Conservation (phyloP, 257 asterid genomes). For the Lycium barbarum region DNA sequence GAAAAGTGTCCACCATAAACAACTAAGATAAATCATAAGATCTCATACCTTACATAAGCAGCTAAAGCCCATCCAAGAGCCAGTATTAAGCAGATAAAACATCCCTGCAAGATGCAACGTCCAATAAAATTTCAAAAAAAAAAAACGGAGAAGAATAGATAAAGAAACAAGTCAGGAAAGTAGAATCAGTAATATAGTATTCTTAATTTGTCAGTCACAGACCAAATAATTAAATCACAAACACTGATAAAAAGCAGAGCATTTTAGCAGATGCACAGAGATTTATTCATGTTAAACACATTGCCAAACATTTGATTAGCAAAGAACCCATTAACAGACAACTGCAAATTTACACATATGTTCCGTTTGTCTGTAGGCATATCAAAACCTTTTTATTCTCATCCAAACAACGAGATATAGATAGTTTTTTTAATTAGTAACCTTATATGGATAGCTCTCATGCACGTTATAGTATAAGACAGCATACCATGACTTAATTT, state of each 20-base stretch:
- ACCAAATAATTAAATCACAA: background rate
- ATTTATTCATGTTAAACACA: slow-evolving; percentile 9
- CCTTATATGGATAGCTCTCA: background rate
- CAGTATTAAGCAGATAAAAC: slow-evolving; percentile 71
- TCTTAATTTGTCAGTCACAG: background rate
- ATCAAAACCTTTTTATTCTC: background rate
- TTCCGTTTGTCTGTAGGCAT: background rate
- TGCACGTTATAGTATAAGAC: background rate
- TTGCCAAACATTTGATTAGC: slow-evolving; percentile 9
- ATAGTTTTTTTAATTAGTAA: background rate
- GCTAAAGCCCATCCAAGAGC: slow-evolving; percentile 98
- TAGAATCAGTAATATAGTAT: background rate
- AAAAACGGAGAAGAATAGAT: slow-evolving; percentile 25
- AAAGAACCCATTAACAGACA: background rate
- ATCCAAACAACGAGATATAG: background rate
- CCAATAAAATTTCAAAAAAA: slow-evolving; percentile 26
- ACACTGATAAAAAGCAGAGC: background rate
- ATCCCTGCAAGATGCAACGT: slow-evolving; percentile 67
- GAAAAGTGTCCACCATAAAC: slow-evolving; percentile 14
- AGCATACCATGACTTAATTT: background rate
- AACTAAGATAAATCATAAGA: background rate
- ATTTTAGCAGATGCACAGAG: background rate
- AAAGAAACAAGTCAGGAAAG: background rate
- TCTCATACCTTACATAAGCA: slow-evolving; percentile 80
- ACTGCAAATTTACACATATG: background rate